A percentile compares a stretch with the other conserved stretches of the same genome.
phyloP scores from a whole-genome alignment of 2,329 filamentous ascomycete genomes.

The Fusarium bactridioides region DNA sequence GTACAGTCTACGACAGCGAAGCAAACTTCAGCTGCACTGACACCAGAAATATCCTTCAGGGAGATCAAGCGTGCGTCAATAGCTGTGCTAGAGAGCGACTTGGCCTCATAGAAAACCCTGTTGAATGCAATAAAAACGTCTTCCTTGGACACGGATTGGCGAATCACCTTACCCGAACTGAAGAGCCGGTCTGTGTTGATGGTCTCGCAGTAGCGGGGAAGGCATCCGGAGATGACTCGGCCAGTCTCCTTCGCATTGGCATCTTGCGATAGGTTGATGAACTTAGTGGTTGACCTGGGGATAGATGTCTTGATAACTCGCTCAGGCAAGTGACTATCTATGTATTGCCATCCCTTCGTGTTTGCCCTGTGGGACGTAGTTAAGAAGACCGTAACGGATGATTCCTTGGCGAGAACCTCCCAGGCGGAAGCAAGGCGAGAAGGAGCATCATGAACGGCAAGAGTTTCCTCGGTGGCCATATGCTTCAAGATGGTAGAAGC shows the following conservation, averaged over 20 bases:
- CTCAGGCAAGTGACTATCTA: background rate
- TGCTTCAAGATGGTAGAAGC: background rate
- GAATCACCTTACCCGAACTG: rapidly evolving
- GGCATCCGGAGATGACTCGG: background rate
- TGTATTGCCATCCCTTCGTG: background rate
- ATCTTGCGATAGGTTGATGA: background rate
- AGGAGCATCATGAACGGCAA: rapidly evolving
- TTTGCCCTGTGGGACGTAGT: rapidly evolving
- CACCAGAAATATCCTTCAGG: background rate
- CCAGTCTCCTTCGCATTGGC: rapidly evolving
- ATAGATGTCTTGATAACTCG: rapidly evolving
- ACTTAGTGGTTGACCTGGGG: rapidly evolving
- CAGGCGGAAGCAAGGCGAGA: background rate
- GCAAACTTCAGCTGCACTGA: background rate
- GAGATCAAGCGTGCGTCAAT: background rate
- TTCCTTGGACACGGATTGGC: background rate
- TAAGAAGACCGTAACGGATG: rapidly evolving
- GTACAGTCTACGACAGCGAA: background rate
- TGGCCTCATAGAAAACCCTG: rapidly evolving
- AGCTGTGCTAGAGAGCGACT: background rate
- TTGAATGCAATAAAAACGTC: rapidly evolving
- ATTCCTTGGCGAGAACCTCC: rapidly evolving
- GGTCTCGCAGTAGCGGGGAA: rapidly evolving
- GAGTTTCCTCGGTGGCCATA: rapidly evolving
- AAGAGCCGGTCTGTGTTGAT: rapidly evolving